These are phyloP conservation scores for Posidonia australis DNA, from an alignment of 106 monocot species.

Conservation along the genomic window DNA sequence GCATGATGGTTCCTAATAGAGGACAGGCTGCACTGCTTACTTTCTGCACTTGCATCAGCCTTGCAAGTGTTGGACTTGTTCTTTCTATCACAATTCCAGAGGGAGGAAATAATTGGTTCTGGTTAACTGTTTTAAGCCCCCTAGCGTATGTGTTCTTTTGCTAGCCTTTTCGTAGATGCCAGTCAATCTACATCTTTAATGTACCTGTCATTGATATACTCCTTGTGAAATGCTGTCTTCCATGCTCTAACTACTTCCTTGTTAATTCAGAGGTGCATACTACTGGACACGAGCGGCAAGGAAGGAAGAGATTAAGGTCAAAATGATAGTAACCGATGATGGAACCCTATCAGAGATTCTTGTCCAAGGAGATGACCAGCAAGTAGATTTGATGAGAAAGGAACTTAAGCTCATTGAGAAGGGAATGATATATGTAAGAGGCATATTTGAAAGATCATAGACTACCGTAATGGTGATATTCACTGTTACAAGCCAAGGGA, in stretches of 20 bases:
- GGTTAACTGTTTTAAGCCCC: slow-evolving; percentile 67
- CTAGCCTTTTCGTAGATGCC: neutral
- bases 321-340: slow-evolving; percentile 55
- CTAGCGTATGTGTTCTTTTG: slow-evolving; percentile 39
- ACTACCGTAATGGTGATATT: neutral
- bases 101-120: slow-evolving; percentile 96
- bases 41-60: slow-evolving; percentile 97
- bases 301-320: slow-evolving; percentile 94
- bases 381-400: slow-evolving; percentile 82
- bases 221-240: no score
- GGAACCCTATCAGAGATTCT: slow-evolving; percentile 68
- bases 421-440: slow-evolving; percentile 90
- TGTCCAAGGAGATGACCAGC: slow-evolving; percentile 79
- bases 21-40: slow-evolving; percentile 92
- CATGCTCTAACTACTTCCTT: neutral
- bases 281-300: slow-evolving; percentile 79
- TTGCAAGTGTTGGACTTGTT: slow-evolving; percentile 79
- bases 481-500: no score
- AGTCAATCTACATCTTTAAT: no score
- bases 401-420: slow-evolving; percentile 76
- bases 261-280: slow-evolving; percentile 51
- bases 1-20: slow-evolving; percentile 90
- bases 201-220: no score
- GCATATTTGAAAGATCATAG: slow-evolving; percentile 57
- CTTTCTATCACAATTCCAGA: slow-evolving; percentile 84